Base-by-base conservation (phyloP, 164 flowering plant genomes). In the Echeveria elegans region DNA sequence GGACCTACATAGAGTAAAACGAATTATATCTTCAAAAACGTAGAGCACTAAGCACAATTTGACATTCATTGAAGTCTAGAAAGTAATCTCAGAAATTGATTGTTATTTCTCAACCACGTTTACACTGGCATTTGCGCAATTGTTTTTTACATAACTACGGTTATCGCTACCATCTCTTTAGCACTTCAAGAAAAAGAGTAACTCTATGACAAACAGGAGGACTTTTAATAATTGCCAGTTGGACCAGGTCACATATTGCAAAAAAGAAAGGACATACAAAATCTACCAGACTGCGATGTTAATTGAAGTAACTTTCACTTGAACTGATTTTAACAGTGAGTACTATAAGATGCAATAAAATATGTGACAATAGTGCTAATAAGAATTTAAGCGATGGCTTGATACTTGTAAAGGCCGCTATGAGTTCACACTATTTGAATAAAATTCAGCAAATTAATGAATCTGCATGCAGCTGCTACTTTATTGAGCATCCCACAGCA, bases 1-100 rank as follows among this genome's bases (percentile, higher is more conserved):
- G 98, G 97, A 80, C 98, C 99, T 95, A 79, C 24, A 78, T 60
- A 64, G 60, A 26, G 60, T 1, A 24, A 63, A 28, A 63, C 32
- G 4, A 34, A 36, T 34, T 19, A 36, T 7, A 63, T 23, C 19
- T 34, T 34, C 11, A 63, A 9, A 23, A 32, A 4, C 24, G 1
- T 0, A 63, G 28, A 63, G 16, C 30, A 9, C 65, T 36, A 1
- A 36, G 32, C 19, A 31, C 37, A 32, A 19, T 30, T 16, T 36
- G 15, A 61, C 6, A 61, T 15, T 34, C 7, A 60, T 12, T 61
- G 34, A 30, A 31, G 8, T 31, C 31, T 61, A 5, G 5, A 1
- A n/a, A 18, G n/a, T 15, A 23, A n/a, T 47, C 11, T 50, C 21
- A 50, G 28, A 50, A n/a, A 26, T 11, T 21, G 56, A 50, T 0